phyloP scores from a whole-genome alignment of 192 early-diverging fungal genomes.

The Gonapodya sp. region DNA sequence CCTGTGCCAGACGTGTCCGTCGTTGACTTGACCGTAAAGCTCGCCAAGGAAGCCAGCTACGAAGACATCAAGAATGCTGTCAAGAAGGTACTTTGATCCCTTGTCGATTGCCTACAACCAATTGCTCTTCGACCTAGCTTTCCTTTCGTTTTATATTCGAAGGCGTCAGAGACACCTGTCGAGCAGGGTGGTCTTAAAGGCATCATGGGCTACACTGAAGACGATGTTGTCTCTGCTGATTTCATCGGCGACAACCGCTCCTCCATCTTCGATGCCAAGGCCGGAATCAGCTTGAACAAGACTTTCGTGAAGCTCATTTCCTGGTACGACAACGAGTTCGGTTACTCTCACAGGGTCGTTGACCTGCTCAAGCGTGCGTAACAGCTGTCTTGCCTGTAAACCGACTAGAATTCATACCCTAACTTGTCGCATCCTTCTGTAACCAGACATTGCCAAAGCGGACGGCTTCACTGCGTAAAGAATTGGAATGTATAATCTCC shows the following conservation, averaged over 20 bases:
- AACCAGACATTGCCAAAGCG: neutral
- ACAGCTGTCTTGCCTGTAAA: no score
- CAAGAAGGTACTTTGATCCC: constrained; percentile 42
- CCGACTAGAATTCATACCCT: no score
- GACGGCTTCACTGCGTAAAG: neutral
- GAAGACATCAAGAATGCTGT: constrained; percentile 78
- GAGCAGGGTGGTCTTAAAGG: constrained; percentile 70
- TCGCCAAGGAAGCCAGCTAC: constrained; percentile 83
- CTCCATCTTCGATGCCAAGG: constrained; percentile 90
- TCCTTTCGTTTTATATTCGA: neutral
- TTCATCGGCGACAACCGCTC: constrained; percentile 87
- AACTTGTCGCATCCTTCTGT: no score
- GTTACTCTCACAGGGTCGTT: constrained; percentile 55
- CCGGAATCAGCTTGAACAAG: constrained; percentile 87
- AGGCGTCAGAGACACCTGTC: constrained; percentile 31
- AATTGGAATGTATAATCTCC: no score
- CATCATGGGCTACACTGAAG: constrained; percentile 85
- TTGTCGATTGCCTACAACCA: neutral
- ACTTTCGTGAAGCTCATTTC: constrained; percentile 94
- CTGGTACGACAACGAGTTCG: constrained; percentile 76
- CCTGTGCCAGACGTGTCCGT: constrained; percentile 89
- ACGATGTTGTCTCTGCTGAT: constrained; percentile 91
- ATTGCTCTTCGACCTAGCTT: no score
- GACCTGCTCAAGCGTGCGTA: constrained; percentile 9
- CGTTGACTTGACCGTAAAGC: constrained; percentile 90